Conservation (phyloP, 352 stramenopile genomes). For the Globisporangium nunn region DNA sequence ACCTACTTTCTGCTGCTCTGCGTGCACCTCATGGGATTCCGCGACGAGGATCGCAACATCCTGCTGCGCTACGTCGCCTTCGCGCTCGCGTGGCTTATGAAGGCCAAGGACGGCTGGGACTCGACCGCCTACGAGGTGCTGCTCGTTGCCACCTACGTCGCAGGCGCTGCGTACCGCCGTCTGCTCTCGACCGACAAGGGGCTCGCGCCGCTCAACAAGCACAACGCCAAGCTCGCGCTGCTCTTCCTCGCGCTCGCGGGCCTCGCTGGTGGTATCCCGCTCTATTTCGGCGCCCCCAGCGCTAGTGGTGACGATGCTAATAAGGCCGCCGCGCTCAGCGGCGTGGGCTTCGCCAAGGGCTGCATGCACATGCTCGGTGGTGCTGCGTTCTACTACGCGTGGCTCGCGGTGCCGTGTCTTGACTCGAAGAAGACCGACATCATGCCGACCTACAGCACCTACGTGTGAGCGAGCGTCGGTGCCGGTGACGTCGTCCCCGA, state of each 20-base stretch:
- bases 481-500: too few species aligned
- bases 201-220: constrained; percentile 45
- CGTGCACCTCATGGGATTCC: constrained; percentile 80
- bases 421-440: constrained; percentile 82
- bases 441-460: constrained; percentile 58
- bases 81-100: constrained; percentile 77
- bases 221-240: constrained; percentile 51
- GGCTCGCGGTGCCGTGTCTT: constrained; percentile 65
- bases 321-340: constrained; percentile 18
- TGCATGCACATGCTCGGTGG: constrained; percentile 63
- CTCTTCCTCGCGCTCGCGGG: constrained; percentile 31
- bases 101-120: constrained; percentile 80
- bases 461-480: constrained; percentile 22
- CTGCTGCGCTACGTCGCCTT: constrained; percentile 82
- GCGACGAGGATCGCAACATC: constrained; percentile 80
- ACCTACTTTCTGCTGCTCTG: constrained; percentile 82
- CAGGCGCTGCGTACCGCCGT: constrained; percentile 46
- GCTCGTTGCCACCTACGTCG: constrained; percentile 52
- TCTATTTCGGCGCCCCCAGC: constrained; percentile 29
- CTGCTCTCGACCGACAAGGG: constrained; percentile 30
- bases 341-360: constrained; percentile 51
- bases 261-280: constrained; percentile 34
- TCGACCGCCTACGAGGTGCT: constrained; percentile 59
- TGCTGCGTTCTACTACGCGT: constrained; percentile 70
- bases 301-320: not conserved